These are phyloP conservation scores for Chrysanthemum makinoi DNA, from an alignment of 129 eudicot species.

Conservation along the genomic window DNA sequence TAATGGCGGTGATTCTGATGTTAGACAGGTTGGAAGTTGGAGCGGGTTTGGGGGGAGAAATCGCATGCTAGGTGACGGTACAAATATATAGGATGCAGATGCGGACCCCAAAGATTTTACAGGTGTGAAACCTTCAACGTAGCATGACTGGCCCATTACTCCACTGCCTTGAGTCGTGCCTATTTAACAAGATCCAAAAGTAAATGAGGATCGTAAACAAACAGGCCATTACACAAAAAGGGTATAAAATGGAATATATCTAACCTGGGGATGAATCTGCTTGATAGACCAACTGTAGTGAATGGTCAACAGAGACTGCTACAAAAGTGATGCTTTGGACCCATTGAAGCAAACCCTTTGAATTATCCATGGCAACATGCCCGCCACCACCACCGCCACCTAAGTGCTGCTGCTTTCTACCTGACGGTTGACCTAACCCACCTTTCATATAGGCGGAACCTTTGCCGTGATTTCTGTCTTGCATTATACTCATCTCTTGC, in stretches of 20 bases:
- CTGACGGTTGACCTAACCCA: constrained; percentile 68
- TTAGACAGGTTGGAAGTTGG: constrained; percentile 94
- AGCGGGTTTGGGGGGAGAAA: constrained; percentile 82
- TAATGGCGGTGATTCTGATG: constrained; percentile 95
- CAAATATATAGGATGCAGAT: constrained; percentile 67
- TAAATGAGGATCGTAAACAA: not conserved
- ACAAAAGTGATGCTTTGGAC: constrained; percentile 96
- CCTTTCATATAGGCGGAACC: constrained; percentile 74
- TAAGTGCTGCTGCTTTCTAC: constrained; percentile 73
- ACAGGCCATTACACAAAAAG: not conserved
- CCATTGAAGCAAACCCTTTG: constrained; percentile 95
- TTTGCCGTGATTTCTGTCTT: constrained; percentile 72
- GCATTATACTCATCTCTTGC: constrained; percentile 71
- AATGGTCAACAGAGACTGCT: constrained; percentile 76
- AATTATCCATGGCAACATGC: constrained; percentile 55
- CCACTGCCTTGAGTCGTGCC: constrained; percentile 86
- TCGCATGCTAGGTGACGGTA: constrained; percentile 92
- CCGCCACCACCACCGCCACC: constrained; percentile 39
- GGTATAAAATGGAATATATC: constrained; percentile 8
- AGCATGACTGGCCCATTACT: constrained; percentile 46
- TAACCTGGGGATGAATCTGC: constrained; percentile 90
- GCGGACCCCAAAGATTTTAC: constrained; percentile 90
- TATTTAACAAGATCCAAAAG: constrained; percentile 26
- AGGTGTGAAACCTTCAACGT: constrained; percentile 90
- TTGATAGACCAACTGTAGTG: constrained; percentile 72